Conservation (phyloP, 192 early-diverging fungal genomes). For the Backusella luteola region DNA sequence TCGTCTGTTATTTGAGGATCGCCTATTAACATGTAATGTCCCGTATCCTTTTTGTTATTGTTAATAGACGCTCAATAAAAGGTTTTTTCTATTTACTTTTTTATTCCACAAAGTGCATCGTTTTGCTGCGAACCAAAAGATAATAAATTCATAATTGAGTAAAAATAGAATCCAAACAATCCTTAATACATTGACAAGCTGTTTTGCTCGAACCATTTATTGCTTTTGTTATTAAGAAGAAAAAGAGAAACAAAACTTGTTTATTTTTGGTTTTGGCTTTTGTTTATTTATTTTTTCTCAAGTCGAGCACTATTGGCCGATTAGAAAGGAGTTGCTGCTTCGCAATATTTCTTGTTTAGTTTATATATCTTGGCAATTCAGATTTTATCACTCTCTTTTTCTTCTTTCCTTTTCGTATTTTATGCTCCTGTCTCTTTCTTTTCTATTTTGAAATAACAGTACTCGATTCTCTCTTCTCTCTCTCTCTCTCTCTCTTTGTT, state of each 20-base stretch:
- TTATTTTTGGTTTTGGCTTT: neutral
- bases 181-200: constrained; percentile 1
- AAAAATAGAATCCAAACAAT: constrained; percentile 18
- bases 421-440: neutral
- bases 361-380: neutral
- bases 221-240: neutral
- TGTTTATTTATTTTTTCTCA: neutral
- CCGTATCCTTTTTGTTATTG: neutral
- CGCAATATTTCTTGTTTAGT: too few species aligned
- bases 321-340: too few species aligned
- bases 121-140: constrained; percentile 12
- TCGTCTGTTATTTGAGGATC: constrained; percentile 94
- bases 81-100: neutral
- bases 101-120: constrained; percentile 8
- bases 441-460: neutral
- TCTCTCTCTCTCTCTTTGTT: neutral
- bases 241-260: neutral
- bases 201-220: neutral
- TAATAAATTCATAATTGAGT: constrained; percentile 11
- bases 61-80: neutral
- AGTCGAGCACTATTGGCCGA: neutral
- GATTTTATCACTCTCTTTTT: too few species aligned
- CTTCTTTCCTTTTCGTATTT: neutral
- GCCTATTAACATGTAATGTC: constrained; percentile 68
- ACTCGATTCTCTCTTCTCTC: neutral